A percentile compares a stretch with the other conserved stretches of the same genome.
Evolutionary conservation across 2,329 filamentous ascomycete genomes (phyloP).

Genomic region (Alternaria longipes): DNA sequence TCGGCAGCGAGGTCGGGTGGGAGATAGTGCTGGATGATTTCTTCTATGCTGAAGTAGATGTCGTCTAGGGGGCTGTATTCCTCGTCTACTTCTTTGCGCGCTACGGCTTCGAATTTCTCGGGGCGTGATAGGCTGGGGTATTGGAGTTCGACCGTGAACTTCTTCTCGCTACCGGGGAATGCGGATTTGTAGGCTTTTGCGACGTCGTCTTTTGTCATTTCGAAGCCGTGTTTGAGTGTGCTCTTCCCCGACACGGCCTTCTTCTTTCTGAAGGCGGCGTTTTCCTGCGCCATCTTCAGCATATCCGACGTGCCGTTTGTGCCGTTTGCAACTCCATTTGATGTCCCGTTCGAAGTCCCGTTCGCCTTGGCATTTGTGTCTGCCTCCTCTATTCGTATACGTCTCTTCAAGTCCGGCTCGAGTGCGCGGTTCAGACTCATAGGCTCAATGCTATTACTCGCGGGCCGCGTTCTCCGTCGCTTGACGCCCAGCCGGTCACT

Average conservation of each 20-base stretch:
- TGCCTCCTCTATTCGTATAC: constrained; percentile 41
- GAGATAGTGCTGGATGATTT: constrained; percentile 75
- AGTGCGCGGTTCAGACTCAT: constrained; percentile 47
- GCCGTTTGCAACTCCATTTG: constrained; percentile 11
- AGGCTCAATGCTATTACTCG: constrained; percentile 50
- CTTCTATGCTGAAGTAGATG: constrained; percentile 71
- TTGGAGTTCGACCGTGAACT: constrained; percentile 72
- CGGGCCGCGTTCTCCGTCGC: constrained; percentile 46
- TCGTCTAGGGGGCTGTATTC: constrained; percentile 72
- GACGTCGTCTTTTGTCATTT: constrained; percentile 52
- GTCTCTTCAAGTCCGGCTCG: constrained; percentile 47
- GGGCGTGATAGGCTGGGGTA: constrained; percentile 79
- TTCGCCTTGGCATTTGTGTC: constrained; percentile 13
- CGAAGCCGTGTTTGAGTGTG: constrained; percentile 52
- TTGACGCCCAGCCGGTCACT: constrained; percentile 39
- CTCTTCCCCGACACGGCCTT: constrained; percentile 24
- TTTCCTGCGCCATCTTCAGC: constrained; percentile 13
- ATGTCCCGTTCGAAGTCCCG: neutral
- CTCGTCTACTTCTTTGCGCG: constrained; percentile 35
- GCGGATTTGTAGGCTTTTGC: constrained; percentile 62
- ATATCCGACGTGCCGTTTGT: constrained; percentile 6
- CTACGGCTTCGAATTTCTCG: constrained; percentile 62
- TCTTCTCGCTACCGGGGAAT: constrained; percentile 56
- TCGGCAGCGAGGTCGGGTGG: constrained; percentile 72
- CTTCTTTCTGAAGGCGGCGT: constrained; percentile 21